Evolutionary conservation across 2,329 filamentous ascomycete genomes (phyloP), one percentile per base, ranked within the genome.

Genomic region (Tympanopsis confertula): DNA sequence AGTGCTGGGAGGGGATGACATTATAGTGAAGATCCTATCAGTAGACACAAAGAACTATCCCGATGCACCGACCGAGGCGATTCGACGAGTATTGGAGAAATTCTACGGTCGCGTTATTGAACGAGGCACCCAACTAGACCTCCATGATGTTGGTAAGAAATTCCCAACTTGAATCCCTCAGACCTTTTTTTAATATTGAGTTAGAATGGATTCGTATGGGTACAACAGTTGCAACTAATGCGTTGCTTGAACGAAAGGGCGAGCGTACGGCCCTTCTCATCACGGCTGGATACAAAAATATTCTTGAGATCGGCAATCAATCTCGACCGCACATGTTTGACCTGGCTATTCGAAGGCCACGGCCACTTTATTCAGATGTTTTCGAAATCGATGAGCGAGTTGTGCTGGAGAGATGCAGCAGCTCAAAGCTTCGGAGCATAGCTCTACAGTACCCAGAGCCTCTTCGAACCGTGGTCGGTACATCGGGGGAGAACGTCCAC

Each of bases 11-110:
- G 66, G 74, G 51, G 74, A 83, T 52, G 76, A 83, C 43, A 66
- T 85, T 35, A 61, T 85, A 37, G 80, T 86, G 54, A 86, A 86
- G 53, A 63, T 87, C 1, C 67, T 87, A 12, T 86, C 82, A 0
- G 82, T 82, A 45, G 81, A 86, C 47, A 79, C 80, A 0, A 58
- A 65, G 20, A 83, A 82, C 53, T 85, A 85, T 53, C 63, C 74
- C 29, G 80, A 85, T 59, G 80, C 80, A 2, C 80, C 80, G 0
- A 63, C 82, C 13, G 80, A 85, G 60, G 79, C 78, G 14, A 82
- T 85, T 38, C 68, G 80, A 5, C 68, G 80, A 5, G 65, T 85
- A 1, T 65, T 85, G 13, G 74, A 74, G 37, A 67, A 59, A 24
- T 78, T 78, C 50, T 71, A 69, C 1, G 71, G 69, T 38, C 64